phyloP scores from a whole-genome alignment of 1,284 basidiomycete genomes.

The Leccinum insolens region DNA sequence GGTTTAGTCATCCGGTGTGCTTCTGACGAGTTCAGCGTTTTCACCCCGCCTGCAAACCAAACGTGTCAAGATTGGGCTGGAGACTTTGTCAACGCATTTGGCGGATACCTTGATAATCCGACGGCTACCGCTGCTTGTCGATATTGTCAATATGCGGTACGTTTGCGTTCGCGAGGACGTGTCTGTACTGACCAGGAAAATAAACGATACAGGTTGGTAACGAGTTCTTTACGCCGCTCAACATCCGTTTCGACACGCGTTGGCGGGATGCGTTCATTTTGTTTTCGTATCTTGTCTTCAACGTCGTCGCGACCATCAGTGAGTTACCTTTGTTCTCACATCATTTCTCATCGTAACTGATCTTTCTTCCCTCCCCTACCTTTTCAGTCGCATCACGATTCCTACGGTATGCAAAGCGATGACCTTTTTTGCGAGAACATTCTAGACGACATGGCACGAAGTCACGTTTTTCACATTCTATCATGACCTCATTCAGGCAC shows the following conservation, averaged over 20 bases:
- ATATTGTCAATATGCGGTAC: conserved; percentile 70
- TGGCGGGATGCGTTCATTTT: conserved; percentile 81
- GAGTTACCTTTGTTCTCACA: conserved; percentile 26
- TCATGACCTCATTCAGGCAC: conserved; percentile 6
- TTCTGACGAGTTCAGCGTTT: conserved; percentile 65
- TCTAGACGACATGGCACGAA: not conserved
- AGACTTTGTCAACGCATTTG: conserved; percentile 62
- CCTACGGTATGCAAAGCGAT: conserved; percentile 72
- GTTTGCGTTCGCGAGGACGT: conserved; percentile 9
- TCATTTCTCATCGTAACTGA: conserved; percentile 5
- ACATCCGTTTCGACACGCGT: conserved; percentile 65
- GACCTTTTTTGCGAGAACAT: conserved; percentile 4
- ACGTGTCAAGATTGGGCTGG: conserved; percentile 75
- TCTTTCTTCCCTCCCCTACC: not conserved
- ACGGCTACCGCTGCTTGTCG: conserved; percentile 61
- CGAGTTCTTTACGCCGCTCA: conserved; percentile 70
- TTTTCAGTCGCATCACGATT: conserved; percentile 69
- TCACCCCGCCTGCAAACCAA: conserved; percentile 74
- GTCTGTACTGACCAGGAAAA: conserved; percentile 3
- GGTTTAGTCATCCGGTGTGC: conserved; percentile 72
- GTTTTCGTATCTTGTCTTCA: conserved; percentile 72
- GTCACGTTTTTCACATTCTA: conserved; percentile 4
- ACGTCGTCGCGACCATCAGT: conserved; percentile 71
- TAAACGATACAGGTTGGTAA: conserved; percentile 51
- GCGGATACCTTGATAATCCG: conserved; percentile 83